Evolutionary conservation across 176 grass and related monocot genomes (phyloP).

Genomic region (Hsuehochloa calcarea): DNA sequence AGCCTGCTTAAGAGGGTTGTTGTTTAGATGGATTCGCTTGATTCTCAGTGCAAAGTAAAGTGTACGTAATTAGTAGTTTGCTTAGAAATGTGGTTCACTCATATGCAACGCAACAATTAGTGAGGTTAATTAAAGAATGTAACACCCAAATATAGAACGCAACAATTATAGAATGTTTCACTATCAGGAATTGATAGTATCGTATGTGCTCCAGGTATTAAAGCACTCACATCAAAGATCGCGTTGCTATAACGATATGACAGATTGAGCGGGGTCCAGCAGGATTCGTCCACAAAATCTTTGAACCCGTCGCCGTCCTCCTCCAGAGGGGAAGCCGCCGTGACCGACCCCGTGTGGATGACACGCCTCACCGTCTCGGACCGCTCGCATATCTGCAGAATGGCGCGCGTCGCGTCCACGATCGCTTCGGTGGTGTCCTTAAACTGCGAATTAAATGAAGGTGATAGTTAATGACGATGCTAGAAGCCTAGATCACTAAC

Average conservation of each 20-base stretch:
- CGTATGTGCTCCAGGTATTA: too few relatives aligned
- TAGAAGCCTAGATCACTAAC: too few relatives aligned
- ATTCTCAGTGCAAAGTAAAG: too few relatives aligned
- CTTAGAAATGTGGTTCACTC: too few relatives aligned
- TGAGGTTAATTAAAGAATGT: too few relatives aligned
- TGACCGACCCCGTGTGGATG: slow-evolving; percentile 46
- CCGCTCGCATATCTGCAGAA: slow-evolving; percentile 42
- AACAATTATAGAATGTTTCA: too few relatives aligned
- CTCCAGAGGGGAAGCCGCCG: slow-evolving; percentile 32
- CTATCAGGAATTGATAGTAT: too few relatives aligned
- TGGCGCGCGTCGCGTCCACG: slow-evolving; percentile 31
- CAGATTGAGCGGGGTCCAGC: slow-evolving; percentile 41
- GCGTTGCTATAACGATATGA: not conserved
- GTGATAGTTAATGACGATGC: too few relatives aligned
- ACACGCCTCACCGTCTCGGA: slow-evolving; percentile 46
- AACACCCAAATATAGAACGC: too few relatives aligned
- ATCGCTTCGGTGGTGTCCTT: slow-evolving; percentile 41
- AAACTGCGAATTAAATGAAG: not conserved
- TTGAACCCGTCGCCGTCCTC: slow-evolving; percentile 22
- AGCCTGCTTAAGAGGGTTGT: not conserved
- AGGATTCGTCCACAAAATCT: slow-evolving; percentile 39
- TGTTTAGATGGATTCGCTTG: too few relatives aligned
- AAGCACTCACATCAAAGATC: slow-evolving; percentile 16
- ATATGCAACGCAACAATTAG: too few relatives aligned
- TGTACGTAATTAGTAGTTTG: too few relatives aligned